Evolutionary conservation across 176 grass and related monocot species (phyloP).

Genomic region (Lolium rigidum): DNA sequence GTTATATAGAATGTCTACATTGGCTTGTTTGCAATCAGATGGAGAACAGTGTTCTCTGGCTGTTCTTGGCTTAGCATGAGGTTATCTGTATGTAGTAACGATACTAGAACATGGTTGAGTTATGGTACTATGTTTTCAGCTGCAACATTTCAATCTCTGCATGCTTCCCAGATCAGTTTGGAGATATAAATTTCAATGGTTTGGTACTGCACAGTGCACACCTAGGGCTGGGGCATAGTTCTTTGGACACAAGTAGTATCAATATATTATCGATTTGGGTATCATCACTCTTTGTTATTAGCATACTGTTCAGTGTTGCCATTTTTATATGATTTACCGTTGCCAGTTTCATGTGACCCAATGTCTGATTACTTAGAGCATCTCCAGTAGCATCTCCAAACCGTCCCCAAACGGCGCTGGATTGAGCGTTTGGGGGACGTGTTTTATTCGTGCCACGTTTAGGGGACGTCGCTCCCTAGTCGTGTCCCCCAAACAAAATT

Average conservation of each 20-base stretch:
- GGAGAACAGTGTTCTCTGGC: background rate
- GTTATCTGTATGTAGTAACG: background rate
- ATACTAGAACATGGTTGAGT: conserved; percentile 6
- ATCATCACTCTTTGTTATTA: background rate
- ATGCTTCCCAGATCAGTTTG: background rate
- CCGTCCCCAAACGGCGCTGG: too few species aligned
- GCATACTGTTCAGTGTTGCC: background rate
- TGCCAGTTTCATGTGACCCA: conserved; percentile 10
- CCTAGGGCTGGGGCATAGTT: background rate
- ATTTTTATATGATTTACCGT: background rate
- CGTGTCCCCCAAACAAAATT: too few species aligned
- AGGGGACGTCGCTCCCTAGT: too few species aligned
- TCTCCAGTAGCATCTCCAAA: too few species aligned
- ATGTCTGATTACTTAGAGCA: background rate
- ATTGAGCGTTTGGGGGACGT: too few species aligned
- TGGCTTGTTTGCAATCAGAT: background rate
- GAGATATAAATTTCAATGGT: background rate
- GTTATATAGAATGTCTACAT: background rate
- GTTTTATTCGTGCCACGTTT: too few species aligned
- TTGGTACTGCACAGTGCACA: background rate
- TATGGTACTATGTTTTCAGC: background rate
- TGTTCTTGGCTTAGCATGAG: conserved; percentile 12
- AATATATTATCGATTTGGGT: background rate
- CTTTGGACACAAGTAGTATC: background rate
- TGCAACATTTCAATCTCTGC: background rate